Base-by-base conservation (phyloP, 495 filamentous ascomycete genomes). In the Apodospora peruviana region DNA sequence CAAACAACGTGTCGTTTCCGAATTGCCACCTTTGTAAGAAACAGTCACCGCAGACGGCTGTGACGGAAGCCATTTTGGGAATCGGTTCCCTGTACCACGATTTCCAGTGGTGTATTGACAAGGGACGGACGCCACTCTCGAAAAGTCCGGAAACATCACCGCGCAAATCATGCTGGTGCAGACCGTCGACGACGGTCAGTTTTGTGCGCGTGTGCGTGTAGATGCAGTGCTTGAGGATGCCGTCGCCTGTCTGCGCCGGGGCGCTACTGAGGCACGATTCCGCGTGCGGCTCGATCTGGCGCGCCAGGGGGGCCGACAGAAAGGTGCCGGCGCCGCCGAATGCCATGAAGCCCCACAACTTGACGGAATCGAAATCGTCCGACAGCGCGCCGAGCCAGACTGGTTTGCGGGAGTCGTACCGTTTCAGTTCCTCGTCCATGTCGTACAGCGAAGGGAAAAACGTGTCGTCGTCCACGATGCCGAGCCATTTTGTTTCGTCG, bases 321-420 rank as follows among this genome's bases (percentile, higher is more conserved):
- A 86, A 87, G 18, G 84, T 71, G 55, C 85, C 85, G 16, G 81
- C 84, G 50, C 84, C 84, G 49, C 84, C 84, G 56, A 79, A 87
- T 12, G 81, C 82, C 67, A 84, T 81, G 57, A 79, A 72, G 2
- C 84, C 84, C 57, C 79, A 85, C 17, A 61, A 72, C 19, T 72
- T 64, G 10, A 85, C 75, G 47, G 80, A 74, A 61, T 70, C 65
- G 53, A 76, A 78, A 56, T 81, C 78, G 53, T 88, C 84, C 0
- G 82, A 82, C 14, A 83, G 68, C 10, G 77, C 78, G 40, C 82
- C 84, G 46, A 87, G 73, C 60, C 84, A 84, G 45, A 71, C 54
- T 29, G 77, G 74, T 48, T 70, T 66, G 27, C 53, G 64, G 50
- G 76, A 66, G 56, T 86, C 73, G 56, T 81, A 74, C 1, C 37